Evolutionary conservation across 257 asterid genomes (phyloP).

Genomic region (Coffea canephora): DNA sequence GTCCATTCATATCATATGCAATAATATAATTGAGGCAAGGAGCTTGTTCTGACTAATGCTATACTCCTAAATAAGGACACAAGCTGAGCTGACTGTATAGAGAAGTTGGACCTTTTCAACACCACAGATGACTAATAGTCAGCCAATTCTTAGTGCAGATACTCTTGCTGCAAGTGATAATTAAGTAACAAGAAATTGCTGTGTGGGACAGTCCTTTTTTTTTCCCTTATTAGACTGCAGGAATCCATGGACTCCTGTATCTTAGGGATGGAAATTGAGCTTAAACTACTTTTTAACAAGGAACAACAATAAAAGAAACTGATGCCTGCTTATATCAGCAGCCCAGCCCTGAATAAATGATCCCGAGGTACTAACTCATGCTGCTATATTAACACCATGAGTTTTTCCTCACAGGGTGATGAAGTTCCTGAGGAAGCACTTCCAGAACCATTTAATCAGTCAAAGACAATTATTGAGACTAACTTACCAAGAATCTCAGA

Average conservation of each 20-base stretch:
- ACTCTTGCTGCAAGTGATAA: neutral
- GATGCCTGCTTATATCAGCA: neutral
- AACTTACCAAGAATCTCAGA: conserved; percentile 20
- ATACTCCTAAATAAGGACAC: neutral
- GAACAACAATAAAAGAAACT: neutral
- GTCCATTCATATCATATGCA: neutral
- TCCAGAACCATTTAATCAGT: conserved; percentile 54
- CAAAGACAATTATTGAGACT: conserved; percentile 26
- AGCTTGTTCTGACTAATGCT: neutral
- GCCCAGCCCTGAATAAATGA: neutral
- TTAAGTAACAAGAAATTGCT: neutral
- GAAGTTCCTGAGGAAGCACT: conserved; percentile 73
- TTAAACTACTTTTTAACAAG: neutral
- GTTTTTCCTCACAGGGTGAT: conserved; percentile 52
- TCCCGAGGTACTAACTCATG: neutral
- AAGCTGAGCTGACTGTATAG: neutral
- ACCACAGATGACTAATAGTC: neutral
- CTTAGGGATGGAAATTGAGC: neutral
- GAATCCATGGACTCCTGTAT: neutral
- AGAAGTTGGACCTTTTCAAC: neutral
- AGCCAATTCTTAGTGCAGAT: neutral
- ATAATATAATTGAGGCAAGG: too few species aligned
- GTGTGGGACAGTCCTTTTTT: neutral
- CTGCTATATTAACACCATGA: neutral
- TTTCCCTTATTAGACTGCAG: neutral